Conservation (phyloP, 2,329 filamentous ascomycete species). For the Ophidiomyces ophidiicola region DNA sequence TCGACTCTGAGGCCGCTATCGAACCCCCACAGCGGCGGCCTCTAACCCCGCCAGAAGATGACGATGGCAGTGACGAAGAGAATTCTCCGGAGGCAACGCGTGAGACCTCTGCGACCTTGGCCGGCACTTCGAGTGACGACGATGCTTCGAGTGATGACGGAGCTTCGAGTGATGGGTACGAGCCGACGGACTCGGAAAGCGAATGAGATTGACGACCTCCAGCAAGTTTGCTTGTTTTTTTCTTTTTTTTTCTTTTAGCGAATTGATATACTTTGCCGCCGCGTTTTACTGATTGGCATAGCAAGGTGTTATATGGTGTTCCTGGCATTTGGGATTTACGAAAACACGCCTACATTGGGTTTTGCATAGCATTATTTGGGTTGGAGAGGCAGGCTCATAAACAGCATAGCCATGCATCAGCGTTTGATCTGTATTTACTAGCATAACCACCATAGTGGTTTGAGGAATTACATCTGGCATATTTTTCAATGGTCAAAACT, state of each 20-base stretch:
- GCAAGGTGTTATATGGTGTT: constrained; percentile 2
- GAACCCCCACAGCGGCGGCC: constrained; percentile 3
- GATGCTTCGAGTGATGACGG: background rate
- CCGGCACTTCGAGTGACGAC: background rate
- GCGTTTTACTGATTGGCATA: background rate
- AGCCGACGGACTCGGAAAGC: background rate
- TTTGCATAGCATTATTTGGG: background rate
- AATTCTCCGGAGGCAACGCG: no score
- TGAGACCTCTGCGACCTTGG: background rate
- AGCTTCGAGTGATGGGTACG: background rate
- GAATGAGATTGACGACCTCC: background rate
- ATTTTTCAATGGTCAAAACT: background rate
- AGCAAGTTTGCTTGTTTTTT: background rate
- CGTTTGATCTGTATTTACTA: background rate
- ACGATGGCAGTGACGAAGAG: no score
- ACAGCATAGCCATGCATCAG: background rate
- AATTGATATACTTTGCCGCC: background rate
- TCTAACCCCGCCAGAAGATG: constrained; percentile 1
- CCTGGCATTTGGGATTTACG: background rate
- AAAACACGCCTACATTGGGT: background rate
- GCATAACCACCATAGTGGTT: background rate
- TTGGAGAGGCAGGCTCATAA: no score
- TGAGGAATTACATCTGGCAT: background rate
- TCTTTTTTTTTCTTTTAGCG: background rate
- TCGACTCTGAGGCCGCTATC: constrained; percentile 9